Percentiles rank a stretch among this genome's conserved stretches.
Conservation (phyloP, 1,139 yeast genomes). For the Yamadazyma dendronema region DNA sequence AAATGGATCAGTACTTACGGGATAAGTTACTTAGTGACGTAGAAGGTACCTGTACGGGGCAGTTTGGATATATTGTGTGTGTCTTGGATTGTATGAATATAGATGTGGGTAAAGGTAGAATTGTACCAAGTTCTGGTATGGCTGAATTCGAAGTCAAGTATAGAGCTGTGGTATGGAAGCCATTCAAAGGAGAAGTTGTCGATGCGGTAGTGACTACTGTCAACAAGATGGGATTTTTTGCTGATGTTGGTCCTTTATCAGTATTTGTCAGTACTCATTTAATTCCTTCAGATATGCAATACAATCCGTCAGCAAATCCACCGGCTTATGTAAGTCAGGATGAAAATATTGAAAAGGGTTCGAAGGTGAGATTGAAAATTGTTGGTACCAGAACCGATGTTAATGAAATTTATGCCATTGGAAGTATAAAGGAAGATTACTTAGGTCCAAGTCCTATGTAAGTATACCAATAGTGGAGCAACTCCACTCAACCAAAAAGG, state of each 20-base stretch:
- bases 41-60: conserved; percentile 99
- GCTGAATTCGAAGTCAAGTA: conserved; percentile 97
- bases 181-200: conserved; percentile 97
- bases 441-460: conserved; percentile 72
- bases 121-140: conserved; percentile 85
- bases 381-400: conserved; percentile 98
- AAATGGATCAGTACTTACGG: conserved; percentile 90
- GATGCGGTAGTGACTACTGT: conserved; percentile 95
- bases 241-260: conserved; percentile 95
- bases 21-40: conserved; percentile 91
- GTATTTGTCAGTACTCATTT: conserved; percentile 94
- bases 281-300: conserved; percentile 91
- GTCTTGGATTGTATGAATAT: conserved; percentile 93
- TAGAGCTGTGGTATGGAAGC: conserved; percentile 97
- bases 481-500: not conserved
- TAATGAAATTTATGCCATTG: conserved; percentile 94
- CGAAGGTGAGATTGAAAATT: conserved; percentile 88
- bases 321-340: conserved; percentile 98
- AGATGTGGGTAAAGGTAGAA: conserved; percentile 92
- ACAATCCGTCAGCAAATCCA: conserved; percentile 94
- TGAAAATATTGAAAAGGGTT: conserved; percentile 90
- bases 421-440: conserved; percentile 95
- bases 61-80: conserved; percentile 95
- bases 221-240: conserved; percentile 94
- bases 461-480: conserved; percentile 3